These are phyloP conservation scores for Silene conica DNA, from an alignment of 148 eudicot species.

Conservation along the genomic window DNA sequence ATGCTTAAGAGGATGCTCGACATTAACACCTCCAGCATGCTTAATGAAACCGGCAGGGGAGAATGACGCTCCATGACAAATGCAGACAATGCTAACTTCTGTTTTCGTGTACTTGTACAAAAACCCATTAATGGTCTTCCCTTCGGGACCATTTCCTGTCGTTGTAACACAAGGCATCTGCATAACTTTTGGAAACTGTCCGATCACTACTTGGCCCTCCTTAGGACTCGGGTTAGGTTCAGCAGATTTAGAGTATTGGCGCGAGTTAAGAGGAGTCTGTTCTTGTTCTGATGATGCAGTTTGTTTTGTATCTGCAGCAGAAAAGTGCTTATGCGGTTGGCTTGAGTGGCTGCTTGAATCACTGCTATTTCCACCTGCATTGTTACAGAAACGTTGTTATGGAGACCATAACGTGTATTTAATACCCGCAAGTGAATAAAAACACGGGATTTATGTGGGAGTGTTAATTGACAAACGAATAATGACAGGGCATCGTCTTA, in stretches of 20 bases:
- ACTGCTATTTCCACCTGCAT: slow-evolving; percentile 35
- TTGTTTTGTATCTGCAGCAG: slow-evolving; percentile 13
- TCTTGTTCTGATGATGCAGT: slow-evolving; percentile 16
- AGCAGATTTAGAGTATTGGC: slow-evolving; percentile 2
- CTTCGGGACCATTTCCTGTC: slow-evolving; percentile 72
- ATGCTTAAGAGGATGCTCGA: slow-evolving; percentile 57
- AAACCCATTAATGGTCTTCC: slow-evolving; percentile 61
- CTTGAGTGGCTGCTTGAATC: slow-evolving; percentile 46
- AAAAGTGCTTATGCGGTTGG: slow-evolving; percentile 17
- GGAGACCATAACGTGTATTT: neutral
- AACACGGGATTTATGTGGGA: too few relatives aligned
- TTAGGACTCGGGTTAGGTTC: slow-evolving; percentile 4
- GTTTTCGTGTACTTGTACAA: slow-evolving; percentile 51
- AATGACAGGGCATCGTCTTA: too few relatives aligned
- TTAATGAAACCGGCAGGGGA: slow-evolving; percentile 70
- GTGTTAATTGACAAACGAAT: too few relatives aligned
- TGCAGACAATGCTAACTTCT: slow-evolving; percentile 67
- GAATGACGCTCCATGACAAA: slow-evolving; percentile 70
- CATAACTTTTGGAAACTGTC: slow-evolving; percentile 30
- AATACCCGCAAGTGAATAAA: neutral
- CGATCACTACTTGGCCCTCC: slow-evolving; percentile 2
- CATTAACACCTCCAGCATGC: slow-evolving; percentile 72
- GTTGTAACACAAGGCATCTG: slow-evolving; percentile 73
- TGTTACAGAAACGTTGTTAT: neutral
- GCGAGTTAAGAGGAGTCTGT: slow-evolving; percentile 3